Evolutionary conservation across 257 asterid genomes (phyloP).

Genomic region (Nicotiana paniculata): DNA sequence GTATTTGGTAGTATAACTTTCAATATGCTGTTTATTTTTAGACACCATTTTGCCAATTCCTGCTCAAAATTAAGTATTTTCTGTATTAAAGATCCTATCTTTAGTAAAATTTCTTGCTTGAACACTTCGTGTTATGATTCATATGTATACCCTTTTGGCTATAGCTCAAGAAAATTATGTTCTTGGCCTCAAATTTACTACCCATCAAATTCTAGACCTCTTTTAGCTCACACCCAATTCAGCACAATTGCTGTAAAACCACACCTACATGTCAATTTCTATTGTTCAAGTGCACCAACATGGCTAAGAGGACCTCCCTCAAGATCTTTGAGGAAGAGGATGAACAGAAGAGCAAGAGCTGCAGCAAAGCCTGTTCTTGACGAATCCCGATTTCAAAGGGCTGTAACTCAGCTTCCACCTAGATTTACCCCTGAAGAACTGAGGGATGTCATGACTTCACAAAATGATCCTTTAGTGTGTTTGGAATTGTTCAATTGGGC

Average conservation of each 20-base stretch:
- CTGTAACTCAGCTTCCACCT: slow-evolving; percentile 54
- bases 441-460: slow-evolving; percentile 41
- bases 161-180: neutral
- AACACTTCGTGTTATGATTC: neutral
- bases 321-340: slow-evolving; percentile 68
- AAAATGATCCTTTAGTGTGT: slow-evolving; percentile 67
- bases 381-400: slow-evolving; percentile 41
- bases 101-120: neutral
- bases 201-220: neutral
- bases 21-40: neutral
- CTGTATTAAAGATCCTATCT: neutral
- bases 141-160: neutral
- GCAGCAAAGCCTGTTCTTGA: slow-evolving; percentile 65
- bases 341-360: slow-evolving; percentile 57
- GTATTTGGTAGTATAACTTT: neutral
- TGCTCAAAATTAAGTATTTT: neutral
- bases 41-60: neutral
- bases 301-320: slow-evolving; percentile 56
- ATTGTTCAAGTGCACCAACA: slow-evolving; percentile 38
- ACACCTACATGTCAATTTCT: slow-evolving; percentile 13
- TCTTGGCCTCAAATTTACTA: slow-evolving; percentile 1
- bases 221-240: slow-evolving; percentile 1
- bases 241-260: no score
- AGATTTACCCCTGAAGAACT: slow-evolving; percentile 81
- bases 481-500: slow-evolving; percentile 95